These are phyloP conservation scores for Gigaspora rosea DNA, from an alignment of 192 early-diverging fungal genomes.

Conservation along the genomic window DNA sequence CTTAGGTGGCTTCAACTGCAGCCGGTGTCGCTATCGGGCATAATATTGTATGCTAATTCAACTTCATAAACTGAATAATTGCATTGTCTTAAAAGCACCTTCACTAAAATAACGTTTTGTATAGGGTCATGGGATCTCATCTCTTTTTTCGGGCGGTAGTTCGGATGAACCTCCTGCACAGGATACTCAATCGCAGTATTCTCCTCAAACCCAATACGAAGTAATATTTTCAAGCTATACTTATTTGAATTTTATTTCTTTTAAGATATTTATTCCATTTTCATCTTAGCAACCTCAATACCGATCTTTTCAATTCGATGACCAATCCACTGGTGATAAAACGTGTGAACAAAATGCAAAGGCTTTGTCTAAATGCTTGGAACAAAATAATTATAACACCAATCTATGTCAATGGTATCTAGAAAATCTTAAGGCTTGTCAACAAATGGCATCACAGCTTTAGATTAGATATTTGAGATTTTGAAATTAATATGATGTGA, in stretches of 20 bases:
- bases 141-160: slow-evolving; percentile 51
- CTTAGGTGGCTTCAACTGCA: slow-evolving; percentile 88
- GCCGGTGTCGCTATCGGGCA: slow-evolving; percentile 93
- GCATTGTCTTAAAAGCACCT: background rate
- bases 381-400: slow-evolving; percentile 78
- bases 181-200: slow-evolving; percentile 22
- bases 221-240: slow-evolving; percentile 2
- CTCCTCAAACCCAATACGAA: background rate
- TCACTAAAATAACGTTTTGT: background rate
- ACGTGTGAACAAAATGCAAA: slow-evolving; percentile 76
- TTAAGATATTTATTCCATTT: slow-evolving; percentile 21
- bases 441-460: slow-evolving; percentile 53
- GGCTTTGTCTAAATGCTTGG: slow-evolving; percentile 86
- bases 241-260: background rate
- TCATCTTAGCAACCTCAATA: slow-evolving; percentile 36
- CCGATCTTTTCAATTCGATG: slow-evolving; percentile 30
- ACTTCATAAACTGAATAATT: slow-evolving; percentile 17
- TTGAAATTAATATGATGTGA: background rate
- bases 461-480: slow-evolving; percentile 4
- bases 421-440: slow-evolving; percentile 91
- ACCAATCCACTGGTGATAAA: slow-evolving; percentile 29
- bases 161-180: slow-evolving; percentile 27
- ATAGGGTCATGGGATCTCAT: slow-evolving; percentile 40
- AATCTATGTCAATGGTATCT: slow-evolving; percentile 87
- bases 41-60: slow-evolving; percentile 65